phyloP scores from a whole-genome alignment of 2,329 filamentous ascomycete genomes.

The Colletotrichum tropicale region DNA sequence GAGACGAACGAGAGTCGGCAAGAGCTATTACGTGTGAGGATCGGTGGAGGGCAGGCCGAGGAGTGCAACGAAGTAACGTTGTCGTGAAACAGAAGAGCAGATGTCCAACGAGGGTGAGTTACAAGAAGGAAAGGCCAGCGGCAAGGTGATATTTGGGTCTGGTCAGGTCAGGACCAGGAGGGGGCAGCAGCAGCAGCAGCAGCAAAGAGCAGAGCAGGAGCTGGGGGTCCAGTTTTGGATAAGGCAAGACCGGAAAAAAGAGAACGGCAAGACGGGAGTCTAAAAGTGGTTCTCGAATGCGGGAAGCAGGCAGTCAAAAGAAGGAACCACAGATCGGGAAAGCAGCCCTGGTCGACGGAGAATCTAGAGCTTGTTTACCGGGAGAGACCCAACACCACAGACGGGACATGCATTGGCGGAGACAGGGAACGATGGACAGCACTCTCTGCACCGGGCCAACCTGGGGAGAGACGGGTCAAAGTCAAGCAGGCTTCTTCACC shows the following conservation, averaged over 20 bases:
- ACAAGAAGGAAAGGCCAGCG: neutral
- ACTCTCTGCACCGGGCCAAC: neutral
- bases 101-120: neutral
- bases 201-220: neutral
- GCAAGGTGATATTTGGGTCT: neutral
- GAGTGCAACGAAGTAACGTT: conserved; percentile 1
- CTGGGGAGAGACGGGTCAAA: neutral
- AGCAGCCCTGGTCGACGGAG: neutral
- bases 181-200: neutral
- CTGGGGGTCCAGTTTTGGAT: neutral
- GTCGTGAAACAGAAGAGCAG: neutral
- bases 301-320: neutral
- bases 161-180: neutral
- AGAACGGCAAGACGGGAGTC: neutral
- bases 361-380: conserved; percentile 5
- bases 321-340: neutral
- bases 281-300: conserved; percentile 3
- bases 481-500: neutral
- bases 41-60: neutral
- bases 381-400: neutral
- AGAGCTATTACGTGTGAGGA: neutral
- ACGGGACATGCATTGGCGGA: neutral
- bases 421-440: neutral
- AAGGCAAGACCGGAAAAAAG: neutral
- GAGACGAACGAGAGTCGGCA: neutral